Percentiles rank a stretch among this genome's conserved stretches.
These are phyloP conservation scores for Suillus ampliporus DNA, from an alignment of 768 basidiomycete genomes.

Conservation along the genomic window DNA sequence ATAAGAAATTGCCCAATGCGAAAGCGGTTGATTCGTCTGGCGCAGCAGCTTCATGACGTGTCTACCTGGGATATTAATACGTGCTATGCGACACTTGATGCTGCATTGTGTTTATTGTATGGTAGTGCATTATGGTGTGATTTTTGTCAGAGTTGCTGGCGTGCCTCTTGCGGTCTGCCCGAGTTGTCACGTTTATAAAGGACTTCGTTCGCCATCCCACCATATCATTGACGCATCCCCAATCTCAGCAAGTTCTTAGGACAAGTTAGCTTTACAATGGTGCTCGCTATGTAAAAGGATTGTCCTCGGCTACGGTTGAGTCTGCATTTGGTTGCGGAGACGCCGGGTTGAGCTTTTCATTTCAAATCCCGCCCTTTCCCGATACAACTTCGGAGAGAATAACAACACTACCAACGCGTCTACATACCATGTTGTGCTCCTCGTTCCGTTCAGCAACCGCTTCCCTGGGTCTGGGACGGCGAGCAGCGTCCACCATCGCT, in stretches of 20 bases:
- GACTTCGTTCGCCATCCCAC: not conserved
- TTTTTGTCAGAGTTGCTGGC: not conserved
- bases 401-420: conserved; percentile 10
- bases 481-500: conserved; percentile 78
- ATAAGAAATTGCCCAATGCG: conserved; percentile 94
- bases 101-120: not conserved
- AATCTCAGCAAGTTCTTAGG: not conserved
- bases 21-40: conserved; percentile 58
- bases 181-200: not conserved
- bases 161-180: not conserved
- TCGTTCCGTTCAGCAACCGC: conserved; percentile 55
- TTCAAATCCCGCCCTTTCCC: conserved; percentile 10
- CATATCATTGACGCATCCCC: not conserved
- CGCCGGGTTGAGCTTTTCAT: conserved; percentile 11
- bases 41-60: conserved; percentile 8
- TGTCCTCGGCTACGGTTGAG: not conserved
- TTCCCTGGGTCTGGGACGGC: conserved; percentile 60
- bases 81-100: not conserved
- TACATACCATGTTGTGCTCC: conserved; percentile 65
- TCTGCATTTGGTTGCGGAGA: not conserved
- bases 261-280: not conserved
- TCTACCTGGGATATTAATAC: no score
- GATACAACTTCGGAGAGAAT: conserved; percentile 1
- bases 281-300: not conserved
- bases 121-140: conserved; percentile 1